phyloP scores from a whole-genome alignment of 1,139 yeast species.

The Chernovozyma aurita region DNA sequence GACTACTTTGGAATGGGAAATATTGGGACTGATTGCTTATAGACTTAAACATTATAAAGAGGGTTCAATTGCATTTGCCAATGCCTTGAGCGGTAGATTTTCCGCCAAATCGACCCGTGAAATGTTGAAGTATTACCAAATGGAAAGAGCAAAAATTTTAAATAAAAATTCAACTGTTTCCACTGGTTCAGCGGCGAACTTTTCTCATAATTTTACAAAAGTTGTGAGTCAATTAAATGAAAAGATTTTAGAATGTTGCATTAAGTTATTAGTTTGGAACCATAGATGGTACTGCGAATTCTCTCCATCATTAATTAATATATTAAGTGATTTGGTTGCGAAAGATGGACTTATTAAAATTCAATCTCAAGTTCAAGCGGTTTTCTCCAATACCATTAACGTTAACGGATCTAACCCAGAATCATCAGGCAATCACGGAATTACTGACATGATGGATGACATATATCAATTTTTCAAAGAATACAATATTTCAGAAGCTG shows the following conservation, averaged over 20 bases:
- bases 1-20: slow-evolving; percentile 90
- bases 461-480: slow-evolving; percentile 45
- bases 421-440: slow-evolving; percentile 46
- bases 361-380: slow-evolving; percentile 70
- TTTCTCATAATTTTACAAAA: slow-evolving; percentile 34
- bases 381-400: slow-evolving; percentile 45
- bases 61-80: slow-evolving; percentile 79
- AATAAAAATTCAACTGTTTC: slow-evolving; percentile 19
- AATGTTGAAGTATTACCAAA: slow-evolving; percentile 60
- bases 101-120: slow-evolving; percentile 79
- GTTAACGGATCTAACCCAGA: slow-evolving; percentile 15
- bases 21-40: slow-evolving; percentile 76
- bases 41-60: slow-evolving; percentile 77
- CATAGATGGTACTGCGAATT: slow-evolving; percentile 97
- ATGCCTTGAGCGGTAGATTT: slow-evolving; percentile 71
- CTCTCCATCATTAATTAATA: slow-evolving; percentile 58
- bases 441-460: slow-evolving; percentile 55
- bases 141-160: slow-evolving; percentile 37
- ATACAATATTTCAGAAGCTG: slow-evolving; percentile 41
- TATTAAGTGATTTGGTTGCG: slow-evolving; percentile 58
- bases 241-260: slow-evolving; percentile 63
- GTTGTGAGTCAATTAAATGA: slow-evolving; percentile 49
- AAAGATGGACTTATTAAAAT: slow-evolving; percentile 78
- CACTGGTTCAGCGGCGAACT: slow-evolving; percentile 11
- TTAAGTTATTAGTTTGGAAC: slow-evolving; percentile 85